phyloP scores from a whole-genome alignment of 2,329 filamentous ascomycete species.

The Podosphaera fusca region DNA sequence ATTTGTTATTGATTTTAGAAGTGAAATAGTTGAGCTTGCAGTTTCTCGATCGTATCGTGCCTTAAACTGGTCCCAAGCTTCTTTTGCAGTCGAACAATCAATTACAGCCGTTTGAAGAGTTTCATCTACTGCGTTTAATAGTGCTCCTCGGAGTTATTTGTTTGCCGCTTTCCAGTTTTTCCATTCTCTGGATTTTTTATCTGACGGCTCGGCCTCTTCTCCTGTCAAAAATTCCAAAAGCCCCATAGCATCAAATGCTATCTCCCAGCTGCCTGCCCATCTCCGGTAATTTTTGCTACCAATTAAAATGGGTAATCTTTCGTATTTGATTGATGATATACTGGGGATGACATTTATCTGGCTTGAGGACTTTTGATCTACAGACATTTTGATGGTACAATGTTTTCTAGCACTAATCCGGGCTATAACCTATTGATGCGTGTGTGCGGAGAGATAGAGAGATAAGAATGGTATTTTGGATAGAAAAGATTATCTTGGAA shows the following conservation, averaged over 20 bases:
- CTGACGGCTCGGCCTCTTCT: neutral
- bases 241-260: neutral
- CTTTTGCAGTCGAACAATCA: neutral
- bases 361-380: too few relatives aligned
- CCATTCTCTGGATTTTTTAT: neutral
- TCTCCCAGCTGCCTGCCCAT: neutral
- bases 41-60: neutral
- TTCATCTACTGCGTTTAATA: neutral
- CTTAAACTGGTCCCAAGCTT: neutral
- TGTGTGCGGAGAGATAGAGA: too few relatives aligned
- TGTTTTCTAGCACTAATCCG: too few relatives aligned
- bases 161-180: neutral
- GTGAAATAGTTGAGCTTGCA: neutral
- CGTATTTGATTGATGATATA: neutral
- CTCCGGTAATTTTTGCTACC: neutral
- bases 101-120: neutral
- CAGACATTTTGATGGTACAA: too few relatives aligned
- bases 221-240: neutral
- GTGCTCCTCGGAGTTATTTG: neutral
- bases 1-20: neutral
- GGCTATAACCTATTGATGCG: too few relatives aligned
- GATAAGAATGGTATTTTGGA: too few relatives aligned
- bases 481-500: too few relatives aligned
- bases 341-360: too few relatives aligned
- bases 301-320: neutral